Evolutionary conservation across 306 rosid species (phyloP).

Genomic region (Dalbergia cochinchinensis): DNA sequence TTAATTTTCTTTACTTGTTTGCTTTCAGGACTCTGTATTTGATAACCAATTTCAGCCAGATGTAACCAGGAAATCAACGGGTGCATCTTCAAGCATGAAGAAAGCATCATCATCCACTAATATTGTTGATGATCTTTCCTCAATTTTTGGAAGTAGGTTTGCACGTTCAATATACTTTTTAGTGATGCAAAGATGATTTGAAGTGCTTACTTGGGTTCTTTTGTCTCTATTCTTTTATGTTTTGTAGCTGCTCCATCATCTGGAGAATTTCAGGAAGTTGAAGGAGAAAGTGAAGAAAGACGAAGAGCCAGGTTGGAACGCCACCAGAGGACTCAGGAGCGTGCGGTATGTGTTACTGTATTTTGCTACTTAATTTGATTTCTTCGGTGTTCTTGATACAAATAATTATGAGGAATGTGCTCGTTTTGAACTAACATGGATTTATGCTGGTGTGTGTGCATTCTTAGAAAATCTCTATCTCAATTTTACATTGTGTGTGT

Average conservation of each 20-base stretch:
- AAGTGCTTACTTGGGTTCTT: conserved; percentile 34
- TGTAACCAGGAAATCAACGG: conserved; percentile 59
- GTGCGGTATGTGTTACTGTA: conserved; percentile 72
- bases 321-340: conserved; percentile 85
- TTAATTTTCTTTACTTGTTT: conserved; percentile 41
- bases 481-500: conserved; percentile 30
- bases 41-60: conserved; percentile 77
- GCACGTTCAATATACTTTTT: conserved; percentile 27
- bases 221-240: conserved; percentile 34
- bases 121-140: conserved; percentile 89
- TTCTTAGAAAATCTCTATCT: neutral
- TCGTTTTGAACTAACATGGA: conserved; percentile 13
- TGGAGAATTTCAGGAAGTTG: conserved; percentile 85
- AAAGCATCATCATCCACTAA: conserved; percentile 78
- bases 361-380: conserved; percentile 29
- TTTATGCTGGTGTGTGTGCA: conserved; percentile 22
- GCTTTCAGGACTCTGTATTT: conserved; percentile 65
- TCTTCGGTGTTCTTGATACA: conserved; percentile 36
- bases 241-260: conserved; percentile 76
- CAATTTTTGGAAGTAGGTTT: conserved; percentile 85
- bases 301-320: conserved; percentile 96
- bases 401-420: conserved; percentile 28
- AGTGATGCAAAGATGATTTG: conserved; percentile 35
- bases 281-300: conserved; percentile 95
- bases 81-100: conserved; percentile 68